Base-by-base conservation (phyloP, 345 rosid species). In the Hypericum androsaemum region DNA sequence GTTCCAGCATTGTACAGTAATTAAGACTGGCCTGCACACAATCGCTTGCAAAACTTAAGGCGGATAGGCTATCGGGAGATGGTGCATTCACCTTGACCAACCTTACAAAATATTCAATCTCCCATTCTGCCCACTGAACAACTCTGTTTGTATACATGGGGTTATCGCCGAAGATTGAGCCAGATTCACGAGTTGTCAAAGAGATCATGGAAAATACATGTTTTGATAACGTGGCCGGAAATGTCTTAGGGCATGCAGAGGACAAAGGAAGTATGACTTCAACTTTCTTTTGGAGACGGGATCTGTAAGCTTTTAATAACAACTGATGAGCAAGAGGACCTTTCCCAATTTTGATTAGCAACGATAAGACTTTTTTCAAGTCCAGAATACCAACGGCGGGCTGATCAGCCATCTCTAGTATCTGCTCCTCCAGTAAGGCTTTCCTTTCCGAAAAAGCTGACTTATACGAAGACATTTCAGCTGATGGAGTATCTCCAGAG, bases 91-190 rank as follows among this genome's bases (percentile, higher is more conserved):
- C 94, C 78, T 83, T 88, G 50, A 90, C 89, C 73, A 88, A 59
- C 37, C 94, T 77, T 47, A 79, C 80, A 72, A 88, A 75, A 57
- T 59, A 82, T 71, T 90, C 98, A 43, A 84, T 84, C 71, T 88
- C 88, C 84, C 89, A 77, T 69, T 90, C 98, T 47, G 88, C 96
- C 96, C 95, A 90, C 59, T 84, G 96, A 67, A 90, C 94, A 53
- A 84, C 71, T 69, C 86, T 77, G 69, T 79, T 88, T 28, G 89
- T 80, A 67, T 80, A 90, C 6, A 78, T 67, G 5, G 96, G 98
- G 62, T 88, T 60, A 64, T 90, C 96, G 11, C 98, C 96, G 57
- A 90, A 88, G 66, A 88, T 58, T 3, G 60, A 74, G 59, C 81
- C 68, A 1, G 98, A 84, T 70, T 83, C 92, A 64, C 75, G 82